Conservation (phyloP, 2,329 filamentous ascomycete genomes). For the Pseudogymnoascus sp. region DNA sequence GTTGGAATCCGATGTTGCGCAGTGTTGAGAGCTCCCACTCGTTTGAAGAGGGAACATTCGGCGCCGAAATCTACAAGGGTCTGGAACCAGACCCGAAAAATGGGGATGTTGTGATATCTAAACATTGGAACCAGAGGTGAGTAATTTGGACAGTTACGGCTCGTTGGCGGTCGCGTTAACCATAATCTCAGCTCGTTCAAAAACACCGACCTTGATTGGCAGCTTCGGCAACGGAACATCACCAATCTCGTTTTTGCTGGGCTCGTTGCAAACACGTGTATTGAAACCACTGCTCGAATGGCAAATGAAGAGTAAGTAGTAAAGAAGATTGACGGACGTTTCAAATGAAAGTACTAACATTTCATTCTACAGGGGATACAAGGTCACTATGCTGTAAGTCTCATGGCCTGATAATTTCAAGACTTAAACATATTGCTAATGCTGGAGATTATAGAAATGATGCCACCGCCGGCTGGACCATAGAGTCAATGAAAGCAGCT, state of each 20-base stretch:
- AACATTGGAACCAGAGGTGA: slow-evolving; percentile 28
- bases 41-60: slow-evolving; percentile 26
- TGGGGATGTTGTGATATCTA: slow-evolving; percentile 26
- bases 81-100: slow-evolving; percentile 23
- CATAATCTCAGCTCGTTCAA: slow-evolving; percentile 22
- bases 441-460: slow-evolving; percentile 9
- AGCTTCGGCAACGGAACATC: slow-evolving; percentile 28
- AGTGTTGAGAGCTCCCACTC: slow-evolving; percentile 15
- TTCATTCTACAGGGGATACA: slow-evolving; percentile 19
- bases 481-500: slow-evolving; percentile 19
- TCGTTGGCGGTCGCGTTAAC: neutral
- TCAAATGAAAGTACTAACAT: neutral
- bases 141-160: neutral
- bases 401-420: neutral
- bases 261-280: slow-evolving; percentile 27
- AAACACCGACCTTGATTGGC: slow-evolving; percentile 31
- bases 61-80: slow-evolving; percentile 25
- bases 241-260: slow-evolving; percentile 27
- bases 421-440: neutral
- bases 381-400: slow-evolving; percentile 21
- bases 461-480: slow-evolving; percentile 21
- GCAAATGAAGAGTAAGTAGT: slow-evolving; percentile 26
- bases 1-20: slow-evolving; percentile 18
- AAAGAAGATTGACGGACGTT: neutral
- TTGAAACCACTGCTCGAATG: slow-evolving; percentile 30